Evolutionary conservation across 1,284 basidiomycete species (phyloP), one percentile per base, ranked within the genome.

Genomic region (Boletus holoroseus): DNA sequence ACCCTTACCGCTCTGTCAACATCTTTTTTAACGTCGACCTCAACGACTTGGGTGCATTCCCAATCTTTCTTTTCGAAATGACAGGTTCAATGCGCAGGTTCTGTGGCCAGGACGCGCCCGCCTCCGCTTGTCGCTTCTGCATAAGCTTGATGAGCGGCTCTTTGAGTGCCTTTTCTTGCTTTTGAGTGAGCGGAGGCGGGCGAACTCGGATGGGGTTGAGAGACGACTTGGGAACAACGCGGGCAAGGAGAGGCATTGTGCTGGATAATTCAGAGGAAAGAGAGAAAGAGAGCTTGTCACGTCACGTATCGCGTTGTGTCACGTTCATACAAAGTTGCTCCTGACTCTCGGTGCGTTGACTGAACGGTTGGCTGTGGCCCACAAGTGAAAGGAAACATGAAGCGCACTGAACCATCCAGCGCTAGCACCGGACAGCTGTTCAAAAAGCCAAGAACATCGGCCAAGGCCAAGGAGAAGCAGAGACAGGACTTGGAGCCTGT

Each of bases 71-170:
- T 57, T 61, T 71, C 24, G 67, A 62, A 31, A 74, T 47, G 30
- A 67, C 47, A 1, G 73, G 69, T 55, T 78, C 76, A 39, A 77
- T 72, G 32, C 76, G 71, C 44, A 77, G 65, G 45, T 77, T 77
- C 16, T 59, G 51, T 1, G 76, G 75, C 58, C 68, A 77, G 26
- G 58, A 58, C 3, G 56, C 56, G 4, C 74, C 75, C 0, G 67
- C 66, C 27, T 68, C 68, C 32, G 62, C 60, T 57, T 71, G 68
- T 18, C 68, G 71, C 53, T 70, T 64, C 54, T 68, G 61, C 39
- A 78, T 70, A n/a, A 70, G 55, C 49, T 72, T 68, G 44, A 76
- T 74, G 55, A 55, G 70, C 26, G 43, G 70, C 54, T 55, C 53
- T 60, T 57, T 65, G 52, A 51, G 59, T 46, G 59, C 68, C 59